These are phyloP conservation scores for Myriosclerotinia scirpicola DNA, from an alignment of 2,329 filamentous ascomycete genomes.

Conservation along the genomic window DNA sequence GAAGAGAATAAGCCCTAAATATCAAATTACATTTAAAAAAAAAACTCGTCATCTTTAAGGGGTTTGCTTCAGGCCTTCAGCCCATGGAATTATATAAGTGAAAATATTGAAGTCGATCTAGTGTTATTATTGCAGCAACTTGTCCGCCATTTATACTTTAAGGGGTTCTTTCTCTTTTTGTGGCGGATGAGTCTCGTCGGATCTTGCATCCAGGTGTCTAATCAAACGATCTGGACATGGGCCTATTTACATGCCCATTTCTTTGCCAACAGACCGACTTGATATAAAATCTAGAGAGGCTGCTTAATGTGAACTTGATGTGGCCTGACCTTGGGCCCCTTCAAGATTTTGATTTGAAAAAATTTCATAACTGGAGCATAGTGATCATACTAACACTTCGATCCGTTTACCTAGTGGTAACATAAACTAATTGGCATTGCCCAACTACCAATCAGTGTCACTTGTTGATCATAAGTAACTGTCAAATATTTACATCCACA, in stretches of 20 bases:
- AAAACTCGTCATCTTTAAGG: background rate
- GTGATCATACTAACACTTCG: background rate
- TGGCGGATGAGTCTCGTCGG: background rate
- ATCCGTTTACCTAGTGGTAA: background rate
- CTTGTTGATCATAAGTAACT: background rate
- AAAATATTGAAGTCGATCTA: background rate
- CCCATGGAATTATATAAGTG: background rate
- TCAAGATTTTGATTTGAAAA: too few relatives aligned
- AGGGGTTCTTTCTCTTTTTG: background rate
- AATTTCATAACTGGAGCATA: background rate
- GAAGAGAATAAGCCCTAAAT: conserved; percentile 11
- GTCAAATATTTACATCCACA: background rate
- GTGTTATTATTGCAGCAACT: background rate
- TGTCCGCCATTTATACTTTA: background rate
- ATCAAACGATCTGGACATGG: background rate
- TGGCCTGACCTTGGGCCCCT: background rate
- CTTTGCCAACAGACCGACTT: background rate
- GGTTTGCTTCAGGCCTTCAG: background rate
- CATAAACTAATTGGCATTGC: background rate
- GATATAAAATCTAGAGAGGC: background rate
- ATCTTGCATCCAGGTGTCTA: background rate
- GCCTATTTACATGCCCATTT: background rate
- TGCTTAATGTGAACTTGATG: background rate
- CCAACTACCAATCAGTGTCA: background rate
- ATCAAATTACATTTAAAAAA: background rate